These are phyloP conservation scores for Coffea canephora DNA, from an alignment of 257 asterid genomes.

Conservation along the genomic window DNA sequence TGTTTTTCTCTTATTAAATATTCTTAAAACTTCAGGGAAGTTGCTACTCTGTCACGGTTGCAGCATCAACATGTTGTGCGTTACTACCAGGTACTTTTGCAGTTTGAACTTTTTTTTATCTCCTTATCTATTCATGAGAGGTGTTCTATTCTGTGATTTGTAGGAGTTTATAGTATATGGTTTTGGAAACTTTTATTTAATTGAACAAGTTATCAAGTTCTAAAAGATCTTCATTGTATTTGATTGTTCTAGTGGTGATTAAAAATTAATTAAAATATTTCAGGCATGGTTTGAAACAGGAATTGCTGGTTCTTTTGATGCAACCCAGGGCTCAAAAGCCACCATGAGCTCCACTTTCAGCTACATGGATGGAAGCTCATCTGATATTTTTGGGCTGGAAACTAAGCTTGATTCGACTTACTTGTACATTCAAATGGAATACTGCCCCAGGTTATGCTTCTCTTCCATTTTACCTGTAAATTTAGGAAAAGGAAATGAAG, in stretches of 20 bases:
- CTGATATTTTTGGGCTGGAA: slow-evolving; percentile 51
- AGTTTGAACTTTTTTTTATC: slow-evolving; percentile 3
- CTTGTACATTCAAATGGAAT: slow-evolving; percentile 97
- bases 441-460: slow-evolving; percentile 80
- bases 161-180: background rate
- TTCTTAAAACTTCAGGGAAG: slow-evolving; percentile 55
- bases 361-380: slow-evolving; percentile 54
- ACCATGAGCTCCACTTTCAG: slow-evolving; percentile 70
- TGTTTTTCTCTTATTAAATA: background rate
- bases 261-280: slow-evolving; percentile 23
- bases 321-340: slow-evolving; percentile 57
- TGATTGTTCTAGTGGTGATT: slow-evolving; percentile 14
- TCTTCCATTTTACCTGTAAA: background rate
- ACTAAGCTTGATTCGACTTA: slow-evolving; percentile 73
- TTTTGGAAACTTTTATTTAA: background rate
- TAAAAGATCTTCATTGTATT: background rate
- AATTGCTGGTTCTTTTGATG: slow-evolving; percentile 50
- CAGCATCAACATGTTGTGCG: slow-evolving; percentile 98
- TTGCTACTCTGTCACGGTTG: slow-evolving; percentile 88
- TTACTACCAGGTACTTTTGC: slow-evolving; percentile 74
- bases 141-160: background rate
- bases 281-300: slow-evolving; percentile 99
- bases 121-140: slow-evolving; percentile 7
- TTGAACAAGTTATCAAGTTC: background rate
- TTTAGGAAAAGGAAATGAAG: background rate